Evolutionary conservation across 1,284 basidiomycete species (phyloP).

Genomic region (Ustilago bromivora): DNA sequence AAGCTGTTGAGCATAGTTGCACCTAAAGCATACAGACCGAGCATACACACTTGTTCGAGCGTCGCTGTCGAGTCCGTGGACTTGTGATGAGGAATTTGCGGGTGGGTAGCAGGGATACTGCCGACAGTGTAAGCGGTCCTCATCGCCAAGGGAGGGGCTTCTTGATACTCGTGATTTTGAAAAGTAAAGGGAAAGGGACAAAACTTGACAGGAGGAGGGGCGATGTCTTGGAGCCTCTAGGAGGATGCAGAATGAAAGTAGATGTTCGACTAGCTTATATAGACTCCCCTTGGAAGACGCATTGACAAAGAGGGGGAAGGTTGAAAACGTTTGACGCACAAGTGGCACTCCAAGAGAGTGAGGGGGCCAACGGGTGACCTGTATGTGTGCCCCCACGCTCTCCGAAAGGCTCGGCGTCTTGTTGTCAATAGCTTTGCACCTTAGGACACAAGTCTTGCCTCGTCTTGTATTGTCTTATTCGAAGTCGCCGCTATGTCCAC

Average conservation of each 20-base stretch:
- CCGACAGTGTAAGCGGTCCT: background rate
- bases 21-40: constrained; percentile 29
- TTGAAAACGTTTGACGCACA: background rate
- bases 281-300: background rate
- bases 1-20: constrained; percentile 10
- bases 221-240: constrained; percentile 1
- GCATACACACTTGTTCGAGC: constrained; percentile 22
- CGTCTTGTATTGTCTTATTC: background rate
- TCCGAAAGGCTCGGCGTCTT: background rate
- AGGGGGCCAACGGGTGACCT: background rate
- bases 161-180: background rate
- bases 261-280: constrained; percentile 2
- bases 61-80: constrained; percentile 3
- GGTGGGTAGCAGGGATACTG: background rate
- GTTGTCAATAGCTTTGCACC: background rate
- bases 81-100: background rate
- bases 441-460: background rate
- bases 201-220: background rate
- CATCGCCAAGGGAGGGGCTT: background rate
- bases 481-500: background rate
- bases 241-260: background rate
- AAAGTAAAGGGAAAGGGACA: background rate
- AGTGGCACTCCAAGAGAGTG: background rate
- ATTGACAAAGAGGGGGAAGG: background rate
- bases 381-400: background rate